Evolutionary conservation across 257 asterid genomes (phyloP).

Genomic region (Verbena officinalis): DNA sequence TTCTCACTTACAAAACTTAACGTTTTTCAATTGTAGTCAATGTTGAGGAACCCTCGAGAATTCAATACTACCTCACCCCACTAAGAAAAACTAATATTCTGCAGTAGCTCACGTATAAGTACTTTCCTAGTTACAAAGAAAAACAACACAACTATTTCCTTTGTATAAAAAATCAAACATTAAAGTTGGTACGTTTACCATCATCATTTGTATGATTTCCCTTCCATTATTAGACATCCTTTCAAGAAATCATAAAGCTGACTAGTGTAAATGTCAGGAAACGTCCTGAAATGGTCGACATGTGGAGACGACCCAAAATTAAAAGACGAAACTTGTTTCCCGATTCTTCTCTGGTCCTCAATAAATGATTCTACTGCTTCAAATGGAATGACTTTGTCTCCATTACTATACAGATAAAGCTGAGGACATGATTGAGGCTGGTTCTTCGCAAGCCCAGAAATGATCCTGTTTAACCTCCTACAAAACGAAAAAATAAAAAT

Average conservation of each 20-base stretch:
- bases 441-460: constrained; percentile 44
- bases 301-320: constrained; percentile 83
- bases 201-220: constrained; percentile 3
- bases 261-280: constrained; percentile 51
- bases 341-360: constrained; percentile 55
- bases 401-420: constrained; percentile 77
- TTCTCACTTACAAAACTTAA: too few relatives aligned
- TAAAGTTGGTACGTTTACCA: background rate
- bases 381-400: constrained; percentile 79
- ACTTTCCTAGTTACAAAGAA: background rate
- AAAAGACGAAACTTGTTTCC: constrained; percentile 52
- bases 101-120: background rate
- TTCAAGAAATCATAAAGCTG: constrained; percentile 60
- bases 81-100: too few relatives aligned
- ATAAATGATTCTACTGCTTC: constrained; percentile 64
- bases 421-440: constrained; percentile 90
- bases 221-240: constrained; percentile 39
- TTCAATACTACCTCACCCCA: too few relatives aligned
- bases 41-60: too few relatives aligned
- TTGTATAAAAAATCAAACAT: background rate
- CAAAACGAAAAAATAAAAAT: constrained; percentile 2
- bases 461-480: constrained; percentile 65
- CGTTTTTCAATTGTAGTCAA: too few relatives aligned
- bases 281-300: constrained; percentile 84
- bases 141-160: background rate